Percentiles rank a stretch among this genome's conserved stretches.
phyloP scores from a whole-genome alignment of 495 filamentous ascomycete genomes.

The Aspergillus nanangensis region DNA sequence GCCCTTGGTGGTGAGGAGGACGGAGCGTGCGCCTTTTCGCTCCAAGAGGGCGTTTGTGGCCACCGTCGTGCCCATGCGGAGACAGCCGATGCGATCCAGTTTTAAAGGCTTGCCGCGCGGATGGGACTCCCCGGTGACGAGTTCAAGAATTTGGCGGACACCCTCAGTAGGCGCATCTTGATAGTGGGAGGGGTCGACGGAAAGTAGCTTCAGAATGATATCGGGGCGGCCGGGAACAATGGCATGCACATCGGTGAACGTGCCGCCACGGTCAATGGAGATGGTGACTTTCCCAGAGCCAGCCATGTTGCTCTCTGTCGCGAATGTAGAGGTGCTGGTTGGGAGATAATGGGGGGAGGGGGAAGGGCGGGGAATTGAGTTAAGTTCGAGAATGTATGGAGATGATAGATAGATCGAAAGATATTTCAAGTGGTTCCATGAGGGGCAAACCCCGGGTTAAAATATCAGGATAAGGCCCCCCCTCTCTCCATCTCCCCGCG shows the following conservation, averaged over 20 bases:
- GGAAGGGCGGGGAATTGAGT: no score
- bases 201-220: slow-evolving; percentile 82
- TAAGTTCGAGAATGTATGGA: no score
- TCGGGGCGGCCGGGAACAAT: slow-evolving; percentile 55
- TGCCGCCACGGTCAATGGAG: slow-evolving; percentile 56
- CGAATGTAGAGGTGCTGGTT: background rate
- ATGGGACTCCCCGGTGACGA: slow-evolving; percentile 69
- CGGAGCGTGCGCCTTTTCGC: slow-evolving; percentile 89
- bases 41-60: slow-evolving; percentile 91
- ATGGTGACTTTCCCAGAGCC: slow-evolving; percentile 35
- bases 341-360: no score
- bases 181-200: slow-evolving; percentile 87
- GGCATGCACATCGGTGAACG: slow-evolving; percentile 61
- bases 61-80: slow-evolving; percentile 88
- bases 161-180: slow-evolving; percentile 86
- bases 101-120: slow-evolving; percentile 79
- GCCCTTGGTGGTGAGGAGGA: slow-evolving; percentile 84
- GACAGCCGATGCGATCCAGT: slow-evolving; percentile 74
- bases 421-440: background rate
- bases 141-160: slow-evolving; percentile 83
- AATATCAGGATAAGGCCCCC: no score
- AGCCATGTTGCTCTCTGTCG: slow-evolving; percentile 16
- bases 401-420: no score
- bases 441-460: slow-evolving; percentile 3
- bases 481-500: no score